Evolutionary conservation across 1,284 basidiomycete species (phyloP), one percentile per base, ranked within the genome.

Genomic region (Hemileia vastatrix): DNA sequence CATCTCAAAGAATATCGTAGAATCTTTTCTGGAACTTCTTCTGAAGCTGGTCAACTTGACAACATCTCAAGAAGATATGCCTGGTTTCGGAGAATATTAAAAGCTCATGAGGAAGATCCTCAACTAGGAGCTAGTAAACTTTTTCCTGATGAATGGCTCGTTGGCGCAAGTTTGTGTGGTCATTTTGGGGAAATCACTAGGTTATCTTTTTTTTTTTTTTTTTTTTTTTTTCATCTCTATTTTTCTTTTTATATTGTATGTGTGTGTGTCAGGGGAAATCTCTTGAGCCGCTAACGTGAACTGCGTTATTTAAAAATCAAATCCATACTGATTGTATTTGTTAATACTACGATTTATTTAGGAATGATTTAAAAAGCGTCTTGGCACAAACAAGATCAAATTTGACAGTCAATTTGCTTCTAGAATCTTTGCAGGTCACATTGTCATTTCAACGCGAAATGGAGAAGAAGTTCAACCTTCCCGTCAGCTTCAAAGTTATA

Each of bases 1-100:
- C 90, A 96, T 74, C 81, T 99, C 32, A 89, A 91, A 72, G 95
- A 98, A 76, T 99, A 99, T 74, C 85, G 93, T 9, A 86, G 93
- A 15, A 94, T 99, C 72, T 99, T 99, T 78, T 84, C 74, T 11
- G 54, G 88, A 65, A 82, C 86, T 2, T 85, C 85, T 1, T 90
- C 94, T 70, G 92, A 96, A 77, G 83, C 95, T 0, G 95, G 94
- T 0, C 91, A 96, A 74, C 81, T 99, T 49, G 95, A 99, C 77
- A 99, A 99, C 67, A 83, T 97, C 4, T 84, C 89, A 0, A 81
- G 94, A 15, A 83, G 95, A 43, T 98, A 92, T 69, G 90, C 93
- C 1, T 99, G 93, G 91, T 97, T 97, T 78, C 81, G 88, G 21
- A 82, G 93, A n/a, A 77, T 94, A n/a, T 78, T 99, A 36, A 84